Evolutionary conservation across 169 alveolate species (phyloP).

Genomic region (Plasmodium knowlesi): DNA sequence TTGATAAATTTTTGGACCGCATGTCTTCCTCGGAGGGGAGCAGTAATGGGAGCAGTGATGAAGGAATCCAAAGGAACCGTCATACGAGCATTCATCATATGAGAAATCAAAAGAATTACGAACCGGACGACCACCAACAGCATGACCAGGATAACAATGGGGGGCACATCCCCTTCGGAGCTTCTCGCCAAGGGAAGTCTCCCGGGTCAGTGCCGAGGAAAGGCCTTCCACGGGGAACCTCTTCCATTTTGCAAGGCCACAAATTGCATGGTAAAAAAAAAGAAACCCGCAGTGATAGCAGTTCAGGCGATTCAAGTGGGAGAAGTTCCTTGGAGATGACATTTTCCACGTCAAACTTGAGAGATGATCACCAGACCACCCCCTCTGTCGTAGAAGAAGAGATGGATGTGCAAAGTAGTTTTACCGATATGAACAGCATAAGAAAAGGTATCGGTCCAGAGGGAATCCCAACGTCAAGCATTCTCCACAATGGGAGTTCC

Average conservation of each 20-base stretch:
- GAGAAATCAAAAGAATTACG: not conserved
- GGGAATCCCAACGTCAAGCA: not conserved
- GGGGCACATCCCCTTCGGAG: not conserved
- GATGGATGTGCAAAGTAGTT: not conserved
- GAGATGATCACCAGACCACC: not conserved
- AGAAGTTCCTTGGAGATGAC: not conserved
- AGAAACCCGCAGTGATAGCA: not conserved
- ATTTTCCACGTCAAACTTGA: not conserved
- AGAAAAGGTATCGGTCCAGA: not conserved
- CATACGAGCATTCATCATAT: not conserved
- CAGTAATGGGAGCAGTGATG: not conserved
- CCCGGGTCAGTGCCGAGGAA: not conserved
- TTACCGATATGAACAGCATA: not conserved
- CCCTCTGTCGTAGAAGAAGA: not conserved
- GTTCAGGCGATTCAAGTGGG: not conserved
- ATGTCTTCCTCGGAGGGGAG: conserved; percentile 14
- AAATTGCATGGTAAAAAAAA: not conserved
- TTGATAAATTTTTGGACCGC: conserved; percentile 4
- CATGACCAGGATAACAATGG: too few species aligned
- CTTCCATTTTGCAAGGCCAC: not conserved
- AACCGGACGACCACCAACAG: not conserved
- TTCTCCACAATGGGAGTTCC: not conserved
- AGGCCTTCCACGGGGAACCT: not conserved
- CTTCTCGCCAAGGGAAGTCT: not conserved
- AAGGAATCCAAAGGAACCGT: not conserved